Percentiles rank a stretch among this genome's conserved stretches.
Evolutionary conservation across 257 asterid genomes (phyloP).

Genomic region (Rubia yunnanensis): DNA sequence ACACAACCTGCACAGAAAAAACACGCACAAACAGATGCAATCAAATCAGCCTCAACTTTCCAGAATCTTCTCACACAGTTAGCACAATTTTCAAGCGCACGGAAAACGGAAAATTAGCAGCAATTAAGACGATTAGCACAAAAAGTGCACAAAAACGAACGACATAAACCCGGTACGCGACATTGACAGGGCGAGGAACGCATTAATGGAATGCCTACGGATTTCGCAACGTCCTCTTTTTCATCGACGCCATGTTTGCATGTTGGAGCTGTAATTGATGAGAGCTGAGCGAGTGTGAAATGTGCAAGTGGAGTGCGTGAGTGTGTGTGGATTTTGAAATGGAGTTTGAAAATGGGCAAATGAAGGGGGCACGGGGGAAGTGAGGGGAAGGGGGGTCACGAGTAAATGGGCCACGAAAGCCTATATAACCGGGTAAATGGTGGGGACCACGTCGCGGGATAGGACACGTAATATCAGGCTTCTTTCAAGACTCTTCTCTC

Average conservation of each 20-base stretch:
- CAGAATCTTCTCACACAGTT: background rate
- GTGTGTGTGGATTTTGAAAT: conserved; percentile 25
- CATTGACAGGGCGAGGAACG: conserved; percentile 13
- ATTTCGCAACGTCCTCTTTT: background rate
- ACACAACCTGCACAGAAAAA: background rate
- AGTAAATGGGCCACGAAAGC: conserved; percentile 12
- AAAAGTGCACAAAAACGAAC: background rate
- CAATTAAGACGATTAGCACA: background rate
- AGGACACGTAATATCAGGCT: background rate
- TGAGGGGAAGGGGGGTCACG: conserved; percentile 1
- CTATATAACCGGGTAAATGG: conserved; percentile 12
- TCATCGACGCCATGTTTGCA: background rate
- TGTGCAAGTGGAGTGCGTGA: background rate
- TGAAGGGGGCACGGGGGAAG: conserved; percentile 6
- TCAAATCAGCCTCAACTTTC: background rate
- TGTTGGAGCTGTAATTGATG: background rate
- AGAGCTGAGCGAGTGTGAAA: background rate
- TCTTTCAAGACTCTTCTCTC: background rate
- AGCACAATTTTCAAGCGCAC: background rate
- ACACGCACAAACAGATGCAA: background rate
- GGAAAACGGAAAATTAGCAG: background rate
- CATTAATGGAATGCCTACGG: conserved; percentile 22
- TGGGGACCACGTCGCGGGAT: conserved; percentile 1
- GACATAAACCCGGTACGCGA: conserved; percentile 7
- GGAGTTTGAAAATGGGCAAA: conserved; percentile 32